phyloP scores from a whole-genome alignment of 2,329 filamentous ascomycete species.

The Xylaria sp. region DNA sequence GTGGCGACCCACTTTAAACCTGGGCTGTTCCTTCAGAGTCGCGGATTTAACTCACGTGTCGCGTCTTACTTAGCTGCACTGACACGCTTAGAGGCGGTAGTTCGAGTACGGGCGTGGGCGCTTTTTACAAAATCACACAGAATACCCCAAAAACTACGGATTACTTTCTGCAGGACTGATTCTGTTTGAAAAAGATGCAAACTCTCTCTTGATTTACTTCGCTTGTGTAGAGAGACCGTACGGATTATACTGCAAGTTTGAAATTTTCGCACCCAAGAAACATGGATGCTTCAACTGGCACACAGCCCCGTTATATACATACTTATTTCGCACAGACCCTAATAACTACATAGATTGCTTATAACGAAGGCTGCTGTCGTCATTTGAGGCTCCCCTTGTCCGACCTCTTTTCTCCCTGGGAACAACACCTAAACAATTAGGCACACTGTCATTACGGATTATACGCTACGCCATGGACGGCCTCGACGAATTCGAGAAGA shows the following conservation, averaged over 20 bases:
- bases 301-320: background rate
- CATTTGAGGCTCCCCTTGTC: conserved; percentile 4
- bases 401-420: background rate
- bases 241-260: too few species aligned
- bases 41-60: background rate
- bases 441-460: background rate
- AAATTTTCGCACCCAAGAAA: too few species aligned
- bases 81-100: conserved; percentile 1
- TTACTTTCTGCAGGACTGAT: background rate
- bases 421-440: background rate
- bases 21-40: background rate
- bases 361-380: conserved; percentile 11
- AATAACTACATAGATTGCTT: background rate
- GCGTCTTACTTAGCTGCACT: background rate
- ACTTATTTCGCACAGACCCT: background rate
- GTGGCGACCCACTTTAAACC: background rate
- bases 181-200: too few species aligned
- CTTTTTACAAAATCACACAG: conserved; percentile 2
- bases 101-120: conserved; percentile 12
- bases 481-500: conserved; percentile 71
- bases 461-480: conserved; percentile 40
- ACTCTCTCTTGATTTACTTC: too few species aligned
- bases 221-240: too few species aligned
- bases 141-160: background rate
- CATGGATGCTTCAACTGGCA: too few species aligned